Percentiles rank a stretch among this genome's conserved stretches.
phyloP scores from a whole-genome alignment of 2,329 filamentous ascomycete species.

The Alternaria sp. region DNA sequence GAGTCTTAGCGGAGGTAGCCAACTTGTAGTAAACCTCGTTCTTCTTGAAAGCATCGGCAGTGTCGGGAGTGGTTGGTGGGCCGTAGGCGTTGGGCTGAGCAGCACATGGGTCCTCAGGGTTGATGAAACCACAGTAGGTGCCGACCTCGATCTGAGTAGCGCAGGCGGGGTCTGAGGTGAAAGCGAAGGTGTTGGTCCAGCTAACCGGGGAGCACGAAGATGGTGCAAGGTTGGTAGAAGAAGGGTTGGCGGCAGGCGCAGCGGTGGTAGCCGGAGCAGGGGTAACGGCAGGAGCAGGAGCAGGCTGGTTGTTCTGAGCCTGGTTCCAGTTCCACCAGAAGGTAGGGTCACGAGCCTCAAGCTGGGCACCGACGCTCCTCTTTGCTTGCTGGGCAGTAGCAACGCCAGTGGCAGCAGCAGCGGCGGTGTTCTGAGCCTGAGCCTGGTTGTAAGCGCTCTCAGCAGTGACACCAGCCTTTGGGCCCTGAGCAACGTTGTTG shows the following conservation, averaged over 20 bases:
- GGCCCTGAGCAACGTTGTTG: slow-evolving; percentile 21
- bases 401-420: slow-evolving; percentile 20
- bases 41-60: slow-evolving; percentile 33
- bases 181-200: slow-evolving; percentile 35
- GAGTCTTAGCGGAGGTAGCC: slow-evolving; percentile 33
- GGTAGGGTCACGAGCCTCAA: slow-evolving; percentile 12
- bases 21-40: slow-evolving; percentile 32
- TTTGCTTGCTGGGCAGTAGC: slow-evolving; percentile 25
- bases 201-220: slow-evolving; percentile 30
- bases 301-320: slow-evolving; percentile 1
- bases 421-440: slow-evolving; percentile 22
- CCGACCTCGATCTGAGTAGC: slow-evolving; percentile 33
- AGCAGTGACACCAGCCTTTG: slow-evolving; percentile 22
- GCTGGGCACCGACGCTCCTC: slow-evolving; percentile 13
- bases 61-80: slow-evolving; percentile 32
- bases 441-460: slow-evolving; percentile 24
- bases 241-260: slow-evolving; percentile 18
- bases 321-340: slow-evolving; percentile 14
- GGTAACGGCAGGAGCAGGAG: slow-evolving; percentile 4
- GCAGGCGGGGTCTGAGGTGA: slow-evolving; percentile 32
- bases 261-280: not conserved
- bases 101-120: slow-evolving; percentile 37
- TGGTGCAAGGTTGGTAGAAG: slow-evolving; percentile 28
- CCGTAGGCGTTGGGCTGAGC: slow-evolving; percentile 36
- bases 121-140: slow-evolving; percentile 40